Conservation (phyloP, 2,329 filamentous ascomycete genomes). For the Chrysoporthe deuterocubensis region DNA sequence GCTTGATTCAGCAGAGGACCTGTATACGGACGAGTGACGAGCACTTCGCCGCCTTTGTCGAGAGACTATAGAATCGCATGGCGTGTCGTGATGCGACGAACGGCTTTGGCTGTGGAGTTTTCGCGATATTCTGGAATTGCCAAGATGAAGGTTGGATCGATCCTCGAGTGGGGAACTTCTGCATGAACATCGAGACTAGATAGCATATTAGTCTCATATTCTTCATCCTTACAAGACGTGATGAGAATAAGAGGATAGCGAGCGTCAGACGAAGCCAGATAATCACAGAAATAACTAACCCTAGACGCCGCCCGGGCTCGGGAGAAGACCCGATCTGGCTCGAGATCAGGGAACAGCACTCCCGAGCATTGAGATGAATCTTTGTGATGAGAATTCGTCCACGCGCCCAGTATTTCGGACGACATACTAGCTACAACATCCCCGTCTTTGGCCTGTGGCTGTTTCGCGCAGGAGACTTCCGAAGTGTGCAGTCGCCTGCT, state of each 20-base stretch:
- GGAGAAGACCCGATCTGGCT: neutral
- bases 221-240: neutral
- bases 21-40: conserved; percentile 8
- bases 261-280: neutral
- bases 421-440: neutral
- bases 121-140: conserved; percentile 3
- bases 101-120: neutral
- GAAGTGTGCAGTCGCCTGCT: conserved; percentile 7
- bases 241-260: too few species aligned
- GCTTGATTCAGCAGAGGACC: conserved; percentile 13
- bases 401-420: neutral
- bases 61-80: neutral
- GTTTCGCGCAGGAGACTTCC: neutral
- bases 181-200: neutral
- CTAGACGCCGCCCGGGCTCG: neutral
- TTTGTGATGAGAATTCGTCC: neutral
- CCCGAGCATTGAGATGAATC: neutral
- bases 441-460: neutral
- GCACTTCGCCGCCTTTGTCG: neutral
- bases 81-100: conserved; percentile 9
- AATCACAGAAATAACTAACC: neutral
- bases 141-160: conserved; percentile 2
- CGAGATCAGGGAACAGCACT: neutral
- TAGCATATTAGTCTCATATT: neutral
- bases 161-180: conserved; percentile 1